A percentile compares a stretch with the other conserved stretches of the same genome.
These are phyloP conservation scores for Mikania micrantha DNA, from an alignment of 129 eudicot genomes.

Conservation along the genomic window DNA sequence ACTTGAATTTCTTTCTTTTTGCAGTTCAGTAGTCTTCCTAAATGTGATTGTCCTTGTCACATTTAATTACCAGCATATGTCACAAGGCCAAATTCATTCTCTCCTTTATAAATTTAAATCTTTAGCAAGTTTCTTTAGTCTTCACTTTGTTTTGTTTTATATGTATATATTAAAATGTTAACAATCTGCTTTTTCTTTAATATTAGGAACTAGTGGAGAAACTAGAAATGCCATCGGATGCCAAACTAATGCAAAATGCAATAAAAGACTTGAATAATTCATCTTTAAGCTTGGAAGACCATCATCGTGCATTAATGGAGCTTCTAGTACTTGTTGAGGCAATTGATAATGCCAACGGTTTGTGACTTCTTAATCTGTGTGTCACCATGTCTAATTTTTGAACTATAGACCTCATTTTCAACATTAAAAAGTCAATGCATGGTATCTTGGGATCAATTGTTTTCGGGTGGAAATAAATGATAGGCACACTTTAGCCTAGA, in stretches of 20 bases:
- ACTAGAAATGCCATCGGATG: slow-evolving; percentile 84
- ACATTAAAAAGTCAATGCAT: background rate
- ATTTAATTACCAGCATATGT: background rate
- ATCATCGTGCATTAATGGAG: slow-evolving; percentile 66
- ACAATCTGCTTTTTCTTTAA: background rate
- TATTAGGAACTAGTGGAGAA: slow-evolving; percentile 76
- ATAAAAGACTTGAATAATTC: slow-evolving; percentile 65
- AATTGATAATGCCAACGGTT: slow-evolving; percentile 86
- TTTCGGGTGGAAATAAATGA: background rate
- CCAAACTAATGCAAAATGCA: slow-evolving; percentile 70
- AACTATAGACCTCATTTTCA: background rate
- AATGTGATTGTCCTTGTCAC: background rate
- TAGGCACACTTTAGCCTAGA: too few relatives aligned
- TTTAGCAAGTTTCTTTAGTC: background rate
- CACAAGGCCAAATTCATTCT: background rate
- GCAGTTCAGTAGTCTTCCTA: background rate
- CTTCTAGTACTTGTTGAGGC: slow-evolving; percentile 86
- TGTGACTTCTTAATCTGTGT: slow-evolving; percentile 10
- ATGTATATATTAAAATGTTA: background rate
- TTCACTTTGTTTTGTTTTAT: background rate
- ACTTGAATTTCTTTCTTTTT: background rate
- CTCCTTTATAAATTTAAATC: background rate
- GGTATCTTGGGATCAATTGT: background rate
- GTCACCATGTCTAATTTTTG: slow-evolving; percentile 1
- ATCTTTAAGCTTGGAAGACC: slow-evolving; percentile 56